Conservation (phyloP, 768 basidiomycete species). For the Pisolithus microcarpus region DNA sequence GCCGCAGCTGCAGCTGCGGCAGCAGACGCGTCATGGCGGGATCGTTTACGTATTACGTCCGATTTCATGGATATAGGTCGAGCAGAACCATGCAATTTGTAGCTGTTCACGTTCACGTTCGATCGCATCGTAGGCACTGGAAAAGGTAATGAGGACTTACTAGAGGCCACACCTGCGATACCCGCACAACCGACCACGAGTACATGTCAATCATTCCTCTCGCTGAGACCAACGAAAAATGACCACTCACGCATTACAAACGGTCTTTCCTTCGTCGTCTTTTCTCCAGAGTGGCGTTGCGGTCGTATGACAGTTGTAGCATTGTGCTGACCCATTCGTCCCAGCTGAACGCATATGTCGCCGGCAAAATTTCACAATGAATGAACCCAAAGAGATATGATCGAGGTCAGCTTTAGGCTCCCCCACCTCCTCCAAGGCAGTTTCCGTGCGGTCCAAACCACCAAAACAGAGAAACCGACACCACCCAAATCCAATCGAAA, state of each 20-base stretch:
- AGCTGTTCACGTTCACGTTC: conserved; percentile 35
- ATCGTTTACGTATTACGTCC: conserved; percentile 82
- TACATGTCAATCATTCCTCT: too few species aligned
- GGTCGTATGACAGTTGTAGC: conserved; percentile 86
- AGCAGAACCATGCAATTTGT: conserved; percentile 79
- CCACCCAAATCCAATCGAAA: too few species aligned
- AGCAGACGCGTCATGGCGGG: conserved; percentile 57
- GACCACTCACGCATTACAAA: conserved; percentile 76
- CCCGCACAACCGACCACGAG: too few species aligned
- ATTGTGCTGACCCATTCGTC: conserved; percentile 53
- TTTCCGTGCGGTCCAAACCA: too few species aligned
- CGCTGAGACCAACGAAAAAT: conserved; percentile 6
- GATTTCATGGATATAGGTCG: conserved; percentile 90
- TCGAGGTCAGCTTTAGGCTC: too few species aligned
- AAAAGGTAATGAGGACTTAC: conserved; percentile 30
- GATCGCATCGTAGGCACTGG: conserved; percentile 2
- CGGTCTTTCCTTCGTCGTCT: conserved; percentile 86
- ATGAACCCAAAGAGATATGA: too few species aligned
- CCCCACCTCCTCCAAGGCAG: too few species aligned
- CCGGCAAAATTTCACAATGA: conserved; percentile 38
- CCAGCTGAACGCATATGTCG: conserved; percentile 35
- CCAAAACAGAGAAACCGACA: too few species aligned
- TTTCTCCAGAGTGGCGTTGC: conserved; percentile 87
- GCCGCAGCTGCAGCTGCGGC: conserved; percentile 64
- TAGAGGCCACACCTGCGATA: conserved; percentile 65